These are phyloP conservation scores for Primulina eburnea DNA, from an alignment of 257 asterid species.

Conservation along the genomic window DNA sequence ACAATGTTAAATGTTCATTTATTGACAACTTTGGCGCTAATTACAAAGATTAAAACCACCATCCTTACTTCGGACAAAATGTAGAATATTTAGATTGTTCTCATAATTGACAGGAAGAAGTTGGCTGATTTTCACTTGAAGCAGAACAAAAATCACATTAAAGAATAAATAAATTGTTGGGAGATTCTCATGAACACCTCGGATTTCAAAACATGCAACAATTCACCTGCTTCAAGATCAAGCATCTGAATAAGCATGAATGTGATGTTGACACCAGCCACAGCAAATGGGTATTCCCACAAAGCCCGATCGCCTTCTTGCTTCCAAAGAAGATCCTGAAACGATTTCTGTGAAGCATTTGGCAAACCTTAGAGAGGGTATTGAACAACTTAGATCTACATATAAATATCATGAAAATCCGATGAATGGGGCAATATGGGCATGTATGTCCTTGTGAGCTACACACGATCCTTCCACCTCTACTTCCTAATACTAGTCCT, in stretches of 20 bases:
- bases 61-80: not conserved
- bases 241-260: slow-evolving; percentile 99
- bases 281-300: slow-evolving; percentile 99
- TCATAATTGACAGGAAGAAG: not conserved
- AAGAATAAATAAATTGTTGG: not conserved
- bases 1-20: slow-evolving; percentile 11
- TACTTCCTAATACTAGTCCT: not conserved
- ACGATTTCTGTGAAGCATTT: slow-evolving; percentile 61
- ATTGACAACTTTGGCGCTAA: not conserved
- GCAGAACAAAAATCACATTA: not conserved
- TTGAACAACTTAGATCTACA: not conserved
- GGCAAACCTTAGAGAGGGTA: not conserved
- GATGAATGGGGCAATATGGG: not conserved
- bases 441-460: not conserved
- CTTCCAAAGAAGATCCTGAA: slow-evolving; percentile 95
- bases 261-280: slow-evolving; percentile 97
- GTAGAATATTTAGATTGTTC: slow-evolving; percentile 11
- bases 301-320: slow-evolving; percentile 90
- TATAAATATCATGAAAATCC: not conserved
- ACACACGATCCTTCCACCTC: not conserved
- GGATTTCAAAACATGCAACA: slow-evolving; percentile 18
- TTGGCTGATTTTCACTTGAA: slow-evolving; percentile 16
- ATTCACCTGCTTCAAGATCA: slow-evolving; percentile 91
- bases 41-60: slow-evolving; percentile 4
- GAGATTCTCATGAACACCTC: slow-evolving; percentile 2